These are phyloP conservation scores for Cordyceps militaris DNA, from an alignment of 2,329 filamentous ascomycete species.

Conservation along the genomic window DNA sequence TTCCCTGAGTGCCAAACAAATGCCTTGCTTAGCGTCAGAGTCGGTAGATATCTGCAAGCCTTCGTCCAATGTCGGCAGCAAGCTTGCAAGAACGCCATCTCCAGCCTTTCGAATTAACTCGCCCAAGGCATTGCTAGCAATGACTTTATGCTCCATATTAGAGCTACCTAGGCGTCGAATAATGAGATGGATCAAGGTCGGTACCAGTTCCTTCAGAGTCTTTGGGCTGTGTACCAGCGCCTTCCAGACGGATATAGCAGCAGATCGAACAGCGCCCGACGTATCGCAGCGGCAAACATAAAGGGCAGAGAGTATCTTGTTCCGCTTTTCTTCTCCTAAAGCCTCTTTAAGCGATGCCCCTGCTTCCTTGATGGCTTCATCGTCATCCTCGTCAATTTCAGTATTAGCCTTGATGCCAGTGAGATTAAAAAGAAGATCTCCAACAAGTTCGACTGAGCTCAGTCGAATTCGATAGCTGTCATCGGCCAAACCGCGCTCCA, in stretches of 20 bases:
- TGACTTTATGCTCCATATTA: conserved; percentile 98
- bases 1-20: conserved; percentile 91
- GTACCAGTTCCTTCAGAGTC: conserved; percentile 90
- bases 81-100: conserved; percentile 79
- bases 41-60: conserved; percentile 83
- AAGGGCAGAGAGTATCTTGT: conserved; percentile 93
- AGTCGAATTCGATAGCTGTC: conserved; percentile 96
- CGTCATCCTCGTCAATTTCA: conserved; percentile 71
- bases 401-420: conserved; percentile 81
- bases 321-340: conserved; percentile 90
- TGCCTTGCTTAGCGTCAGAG: conserved; percentile 90
- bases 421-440: conserved; percentile 94
- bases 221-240: conserved; percentile 85
- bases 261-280: conserved; percentile 79
- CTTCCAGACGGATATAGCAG: conserved; percentile 93
- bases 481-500: conserved; percentile 94
- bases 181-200: conserved; percentile 88
- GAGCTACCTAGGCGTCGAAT: conserved; percentile 90
- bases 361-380: conserved; percentile 71
- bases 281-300: conserved; percentile 98
- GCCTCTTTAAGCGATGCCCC: conserved; percentile 89
- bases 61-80: conserved; percentile 88
- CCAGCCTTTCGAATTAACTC: conserved; percentile 96
- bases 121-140: conserved; percentile 92
- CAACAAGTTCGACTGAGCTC: conserved; percentile 95